Conservation (phyloP, 2,329 filamentous ascomycete species). For the Alternaria dauci region DNA sequence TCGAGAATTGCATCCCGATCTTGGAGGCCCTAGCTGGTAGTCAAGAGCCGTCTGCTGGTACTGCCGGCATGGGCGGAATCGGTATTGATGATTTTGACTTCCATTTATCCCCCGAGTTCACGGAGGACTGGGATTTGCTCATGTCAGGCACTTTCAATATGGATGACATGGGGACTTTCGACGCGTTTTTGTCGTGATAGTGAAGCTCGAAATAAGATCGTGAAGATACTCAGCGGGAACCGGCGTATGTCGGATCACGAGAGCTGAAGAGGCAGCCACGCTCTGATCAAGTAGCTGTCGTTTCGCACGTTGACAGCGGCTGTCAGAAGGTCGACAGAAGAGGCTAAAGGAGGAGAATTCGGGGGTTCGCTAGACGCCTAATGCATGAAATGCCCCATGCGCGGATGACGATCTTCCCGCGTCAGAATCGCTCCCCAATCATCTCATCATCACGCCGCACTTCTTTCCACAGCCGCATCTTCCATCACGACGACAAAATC, state of each 20-base stretch:
- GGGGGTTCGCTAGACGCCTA: conserved; percentile 11
- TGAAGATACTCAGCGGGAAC: not conserved
- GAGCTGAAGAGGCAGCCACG: not conserved
- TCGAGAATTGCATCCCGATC: conserved; percentile 26
- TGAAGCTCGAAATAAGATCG: not conserved
- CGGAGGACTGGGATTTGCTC: conserved; percentile 29
- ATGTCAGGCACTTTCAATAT: conserved; percentile 28
- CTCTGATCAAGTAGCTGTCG: not conserved
- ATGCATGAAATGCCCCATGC: conserved; percentile 21
- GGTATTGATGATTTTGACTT: conserved; percentile 10
- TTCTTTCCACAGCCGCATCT: conserved; percentile 13
- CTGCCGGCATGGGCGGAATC: not conserved
- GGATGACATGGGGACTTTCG: conserved; percentile 11
- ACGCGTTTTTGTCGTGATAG: conserved; percentile 9
- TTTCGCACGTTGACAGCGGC: conserved; percentile 14
- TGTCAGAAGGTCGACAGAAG: conserved; percentile 5
- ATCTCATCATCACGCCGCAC: conserved; percentile 3
- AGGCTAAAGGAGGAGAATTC: not conserved
- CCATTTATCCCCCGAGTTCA: conserved; percentile 18
- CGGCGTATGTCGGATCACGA: not conserved
- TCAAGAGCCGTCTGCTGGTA: conserved; percentile 2
- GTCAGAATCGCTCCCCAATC: conserved; percentile 11
- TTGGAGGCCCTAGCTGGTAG: conserved; percentile 28
- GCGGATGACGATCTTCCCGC: conserved; percentile 24
- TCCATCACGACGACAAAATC: conserved; percentile 2